Percentiles rank a stretch among this genome's conserved stretches.
Conservation (phyloP, 169 alveolate genomes). For the Plasmodium inui region DNA sequence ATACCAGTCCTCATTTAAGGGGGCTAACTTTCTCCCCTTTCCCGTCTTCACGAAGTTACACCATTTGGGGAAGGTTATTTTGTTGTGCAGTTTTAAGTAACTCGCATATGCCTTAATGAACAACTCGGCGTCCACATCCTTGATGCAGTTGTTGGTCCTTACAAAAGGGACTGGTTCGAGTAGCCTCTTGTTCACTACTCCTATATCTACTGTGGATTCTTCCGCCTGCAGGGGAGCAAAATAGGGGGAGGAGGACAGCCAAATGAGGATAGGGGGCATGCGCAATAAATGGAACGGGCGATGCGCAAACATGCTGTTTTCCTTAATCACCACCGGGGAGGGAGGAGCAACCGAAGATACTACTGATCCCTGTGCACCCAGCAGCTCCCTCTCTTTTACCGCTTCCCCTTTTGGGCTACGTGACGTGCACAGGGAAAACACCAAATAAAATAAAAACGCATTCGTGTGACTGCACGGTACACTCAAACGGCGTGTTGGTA, state of each 20-base stretch:
- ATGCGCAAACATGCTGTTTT: not conserved
- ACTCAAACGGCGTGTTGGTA: not conserved
- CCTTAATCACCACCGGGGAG: not conserved
- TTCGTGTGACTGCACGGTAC: not conserved
- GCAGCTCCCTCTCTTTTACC: not conserved
- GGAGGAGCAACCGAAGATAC: not conserved
- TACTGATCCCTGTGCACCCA: not conserved
- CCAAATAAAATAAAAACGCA: too few relatives aligned
- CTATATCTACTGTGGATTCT: slow-evolving; percentile 71
- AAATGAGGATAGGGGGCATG: not conserved
- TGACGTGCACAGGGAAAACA: not conserved
- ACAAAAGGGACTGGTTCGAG: slow-evolving; percentile 84
- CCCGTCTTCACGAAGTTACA: slow-evolving; percentile 95
- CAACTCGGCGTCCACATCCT: slow-evolving; percentile 96
- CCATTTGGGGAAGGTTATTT: slow-evolving; percentile 97
- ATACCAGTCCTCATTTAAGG: slow-evolving; percentile 97
- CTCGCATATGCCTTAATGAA: slow-evolving; percentile 95
- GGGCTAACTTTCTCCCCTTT: slow-evolving; percentile 95
- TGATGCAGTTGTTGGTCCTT: slow-evolving; percentile 87
- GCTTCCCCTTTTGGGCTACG: not conserved
- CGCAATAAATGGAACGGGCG: not conserved
- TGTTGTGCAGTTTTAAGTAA: slow-evolving; percentile 94
- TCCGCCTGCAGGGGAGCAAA: slow-evolving; percentile 23
- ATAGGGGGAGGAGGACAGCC: not conserved
- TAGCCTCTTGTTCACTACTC: slow-evolving; percentile 65